Percentiles rank a stretch among this genome's conserved stretches.
Conservation (phyloP, 257 asterid species). For the Jasminum sambac region DNA sequence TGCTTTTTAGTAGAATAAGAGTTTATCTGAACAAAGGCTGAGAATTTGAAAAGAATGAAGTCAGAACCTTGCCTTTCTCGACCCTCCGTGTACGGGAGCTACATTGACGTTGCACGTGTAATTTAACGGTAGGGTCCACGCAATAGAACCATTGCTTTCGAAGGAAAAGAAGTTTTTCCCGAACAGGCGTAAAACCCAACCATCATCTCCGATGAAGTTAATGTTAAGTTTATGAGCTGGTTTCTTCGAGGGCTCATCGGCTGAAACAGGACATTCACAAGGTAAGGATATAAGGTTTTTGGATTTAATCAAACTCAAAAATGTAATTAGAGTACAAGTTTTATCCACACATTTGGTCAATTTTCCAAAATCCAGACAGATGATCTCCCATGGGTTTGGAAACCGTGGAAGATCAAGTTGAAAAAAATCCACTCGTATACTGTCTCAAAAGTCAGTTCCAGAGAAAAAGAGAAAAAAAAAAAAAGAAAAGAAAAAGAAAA, state of each 20-base stretch:
- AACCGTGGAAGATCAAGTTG: too few species aligned
- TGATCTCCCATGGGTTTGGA: too few species aligned
- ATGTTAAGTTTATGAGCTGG: conserved; percentile 40
- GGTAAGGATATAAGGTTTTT: too few species aligned
- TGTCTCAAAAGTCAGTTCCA: not conserved
- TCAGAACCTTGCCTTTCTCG: conserved; percentile 55
- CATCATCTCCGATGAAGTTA: conserved; percentile 78
- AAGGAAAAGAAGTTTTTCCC: conserved; percentile 58
- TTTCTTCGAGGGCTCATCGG: conserved; percentile 37
- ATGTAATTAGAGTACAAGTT: too few species aligned
- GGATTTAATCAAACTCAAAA: too few species aligned
- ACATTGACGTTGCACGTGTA: conserved; percentile 54
- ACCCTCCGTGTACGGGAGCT: conserved; percentile 74
- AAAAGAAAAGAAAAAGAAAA: not conserved
- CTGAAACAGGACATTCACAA: conserved; percentile 31
- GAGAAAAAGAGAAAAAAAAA: too few species aligned
- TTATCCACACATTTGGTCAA: too few species aligned
- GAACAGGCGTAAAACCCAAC: conserved; percentile 69
- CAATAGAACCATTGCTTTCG: conserved; percentile 71
- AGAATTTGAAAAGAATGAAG: not conserved
- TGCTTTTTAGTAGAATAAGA: too few species aligned
- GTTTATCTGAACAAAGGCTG: too few species aligned
- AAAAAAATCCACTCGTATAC: not conserved
- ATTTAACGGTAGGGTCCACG: conserved; percentile 64
- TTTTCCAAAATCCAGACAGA: too few species aligned